A percentile compares a stretch with the other conserved stretches of the same genome.
Conservation (phyloP, 2,329 filamentous ascomycete genomes). For the Ophiosphaerella narmari region DNA sequence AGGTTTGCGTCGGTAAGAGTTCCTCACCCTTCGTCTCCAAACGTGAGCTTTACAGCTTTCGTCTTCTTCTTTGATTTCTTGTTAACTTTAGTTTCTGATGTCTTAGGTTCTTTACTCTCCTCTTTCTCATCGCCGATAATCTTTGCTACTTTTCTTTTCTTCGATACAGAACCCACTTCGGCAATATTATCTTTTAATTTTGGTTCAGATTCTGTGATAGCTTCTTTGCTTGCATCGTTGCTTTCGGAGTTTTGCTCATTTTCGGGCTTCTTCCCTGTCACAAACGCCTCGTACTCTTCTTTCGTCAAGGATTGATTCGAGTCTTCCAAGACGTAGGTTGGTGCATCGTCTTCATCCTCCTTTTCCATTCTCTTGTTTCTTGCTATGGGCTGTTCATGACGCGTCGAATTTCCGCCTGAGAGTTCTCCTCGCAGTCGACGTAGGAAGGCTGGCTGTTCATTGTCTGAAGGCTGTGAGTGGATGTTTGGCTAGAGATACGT, state of each 20-base stretch:
- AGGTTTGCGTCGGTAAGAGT: too few relatives aligned
- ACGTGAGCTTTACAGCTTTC: conserved; percentile 45
- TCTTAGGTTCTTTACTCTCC: conserved; percentile 10
- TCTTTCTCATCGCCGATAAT: conserved; percentile 38
- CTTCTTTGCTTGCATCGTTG: conserved; percentile 6
- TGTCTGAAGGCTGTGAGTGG: conserved; percentile 49
- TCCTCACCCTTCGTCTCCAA: conserved; percentile 36
- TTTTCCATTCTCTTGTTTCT: conserved; percentile 52
- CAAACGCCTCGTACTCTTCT: conserved; percentile 55
- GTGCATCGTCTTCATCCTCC: conserved; percentile 75
- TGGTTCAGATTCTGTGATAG: conserved; percentile 6
- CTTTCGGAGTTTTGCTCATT: conserved; percentile 9
- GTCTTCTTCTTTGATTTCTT: conserved; percentile 45
- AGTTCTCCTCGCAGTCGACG: conserved; percentile 57
- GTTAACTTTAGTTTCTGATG: conserved; percentile 15
- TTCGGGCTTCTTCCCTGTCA: conserved; percentile 34
- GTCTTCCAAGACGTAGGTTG: conserved; percentile 73
- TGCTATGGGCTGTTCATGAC: conserved; percentile 51
- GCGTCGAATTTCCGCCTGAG: conserved; percentile 54
- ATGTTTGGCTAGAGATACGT: conserved; percentile 32
- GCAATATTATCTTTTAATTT: conserved; percentile 37
- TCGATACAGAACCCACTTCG: conserved; percentile 38
- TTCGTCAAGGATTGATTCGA: conserved; percentile 66
- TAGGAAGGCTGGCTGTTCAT: conserved; percentile 54
- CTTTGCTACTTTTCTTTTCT: conserved; percentile 46